Conservation (phyloP, 2,329 filamentous ascomycete genomes). For the Didymella keratinophila region DNA sequence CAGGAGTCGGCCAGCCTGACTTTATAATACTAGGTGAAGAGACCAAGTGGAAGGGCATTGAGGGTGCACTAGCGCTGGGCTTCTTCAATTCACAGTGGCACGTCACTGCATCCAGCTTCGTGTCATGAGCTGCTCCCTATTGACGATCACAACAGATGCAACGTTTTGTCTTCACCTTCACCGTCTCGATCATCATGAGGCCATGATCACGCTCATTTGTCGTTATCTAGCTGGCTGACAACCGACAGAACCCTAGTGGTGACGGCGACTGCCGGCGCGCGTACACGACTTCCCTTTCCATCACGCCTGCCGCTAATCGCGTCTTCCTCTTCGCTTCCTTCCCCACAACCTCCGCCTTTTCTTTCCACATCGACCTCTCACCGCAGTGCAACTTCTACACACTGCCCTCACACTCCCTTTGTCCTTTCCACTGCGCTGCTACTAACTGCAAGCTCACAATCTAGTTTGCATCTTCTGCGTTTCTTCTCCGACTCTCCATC, state of each 20-base stretch:
- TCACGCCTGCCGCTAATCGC: constrained; percentile 18
- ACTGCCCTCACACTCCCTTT: constrained; percentile 24
- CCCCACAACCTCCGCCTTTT: constrained; percentile 18
- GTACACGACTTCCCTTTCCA: constrained; percentile 25
- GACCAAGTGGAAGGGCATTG: constrained; percentile 61
- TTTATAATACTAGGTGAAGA: constrained; percentile 60
- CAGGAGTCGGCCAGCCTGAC: constrained; percentile 66
- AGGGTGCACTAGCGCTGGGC: constrained; percentile 62
- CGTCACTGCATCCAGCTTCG: constrained; percentile 57
- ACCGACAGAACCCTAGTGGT: constrained; percentile 9
- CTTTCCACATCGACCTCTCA: constrained; percentile 13
- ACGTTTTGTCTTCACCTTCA: constrained; percentile 7
- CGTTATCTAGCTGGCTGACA: neutral
- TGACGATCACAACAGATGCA: neutral
- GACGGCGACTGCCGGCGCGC: constrained; percentile 20
- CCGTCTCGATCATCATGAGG: neutral
- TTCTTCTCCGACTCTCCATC: constrained; percentile 42
- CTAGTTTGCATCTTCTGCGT: constrained; percentile 35
- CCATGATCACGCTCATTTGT: neutral
- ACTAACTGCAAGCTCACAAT: constrained; percentile 28
- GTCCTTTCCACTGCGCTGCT: constrained; percentile 29
- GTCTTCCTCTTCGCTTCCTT: constrained; percentile 19
- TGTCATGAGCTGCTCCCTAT: constrained; percentile 12
- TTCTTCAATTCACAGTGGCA: constrained; percentile 65
- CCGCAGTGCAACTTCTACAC: constrained; percentile 20